phyloP scores from a whole-genome alignment of 495 filamentous ascomycete species.

The Neurospora sp. region DNA sequence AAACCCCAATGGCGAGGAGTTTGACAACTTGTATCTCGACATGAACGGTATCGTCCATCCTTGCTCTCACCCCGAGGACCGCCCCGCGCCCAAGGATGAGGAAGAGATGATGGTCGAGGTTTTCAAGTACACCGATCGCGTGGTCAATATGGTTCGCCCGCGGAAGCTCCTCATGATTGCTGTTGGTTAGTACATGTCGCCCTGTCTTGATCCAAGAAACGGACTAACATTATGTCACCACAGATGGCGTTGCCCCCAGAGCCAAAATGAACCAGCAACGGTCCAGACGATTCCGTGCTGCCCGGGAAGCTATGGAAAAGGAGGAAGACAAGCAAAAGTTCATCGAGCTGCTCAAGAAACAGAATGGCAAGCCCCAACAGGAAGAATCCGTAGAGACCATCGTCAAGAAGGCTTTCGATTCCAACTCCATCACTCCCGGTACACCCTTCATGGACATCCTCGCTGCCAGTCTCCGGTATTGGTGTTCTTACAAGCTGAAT shows the following conservation, averaged over 20 bases:
- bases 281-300: slow-evolving; percentile 80
- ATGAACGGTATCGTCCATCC: slow-evolving; percentile 99
- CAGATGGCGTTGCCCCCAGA: slow-evolving; percentile 86
- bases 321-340: slow-evolving; percentile 85
- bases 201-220: not conserved
- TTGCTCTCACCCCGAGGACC: slow-evolving; percentile 94
- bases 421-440: slow-evolving; percentile 94
- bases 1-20: slow-evolving; percentile 96
- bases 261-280: slow-evolving; percentile 99
- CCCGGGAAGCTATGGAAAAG: slow-evolving; percentile 88
- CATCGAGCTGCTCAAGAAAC: slow-evolving; percentile 64
- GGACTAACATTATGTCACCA: slow-evolving; percentile 23
- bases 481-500: slow-evolving; percentile 93
- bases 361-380: slow-evolving; percentile 53
- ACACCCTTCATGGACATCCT: slow-evolving; percentile 99
- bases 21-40: slow-evolving; percentile 95
- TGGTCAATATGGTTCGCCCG: slow-evolving; percentile 96
- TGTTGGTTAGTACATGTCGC: slow-evolving; percentile 51
- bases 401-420: slow-evolving; percentile 90
- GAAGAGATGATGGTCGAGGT: slow-evolving; percentile 99
- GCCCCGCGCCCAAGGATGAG: slow-evolving; percentile 80
- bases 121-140: slow-evolving; percentile 93
- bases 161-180: slow-evolving; percentile 95
- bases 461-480: slow-evolving; percentile 83
- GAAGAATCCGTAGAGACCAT: slow-evolving; percentile 52